phyloP scores from a whole-genome alignment of 768 basidiomycete genomes.

The Collybia mongolica region DNA sequence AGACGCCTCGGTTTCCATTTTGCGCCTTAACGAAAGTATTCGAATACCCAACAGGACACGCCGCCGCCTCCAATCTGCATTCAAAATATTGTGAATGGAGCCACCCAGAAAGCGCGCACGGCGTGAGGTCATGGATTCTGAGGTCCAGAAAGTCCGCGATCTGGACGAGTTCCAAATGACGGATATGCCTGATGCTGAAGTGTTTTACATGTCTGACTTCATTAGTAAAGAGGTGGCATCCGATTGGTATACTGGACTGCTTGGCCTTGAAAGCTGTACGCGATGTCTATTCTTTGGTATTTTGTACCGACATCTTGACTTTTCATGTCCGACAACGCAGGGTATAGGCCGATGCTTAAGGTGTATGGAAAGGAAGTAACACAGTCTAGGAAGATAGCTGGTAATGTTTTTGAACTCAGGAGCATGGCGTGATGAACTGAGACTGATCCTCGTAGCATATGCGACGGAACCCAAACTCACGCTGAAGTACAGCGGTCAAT shows the following conservation, averaged over 20 bases:
- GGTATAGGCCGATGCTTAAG: conserved; percentile 29
- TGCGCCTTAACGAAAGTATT: too few species aligned
- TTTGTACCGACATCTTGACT: not conserved
- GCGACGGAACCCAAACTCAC: conserved; percentile 22
- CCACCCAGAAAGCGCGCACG: conserved; percentile 9
- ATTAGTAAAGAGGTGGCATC: conserved; percentile 15
- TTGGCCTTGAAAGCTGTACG: conserved; percentile 14
- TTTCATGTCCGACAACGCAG: conserved; percentile 8
- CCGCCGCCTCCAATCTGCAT: too few species aligned
- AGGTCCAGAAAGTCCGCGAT: conserved; percentile 11
- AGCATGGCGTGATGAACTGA: not conserved
- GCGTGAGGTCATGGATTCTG: conserved; percentile 7
- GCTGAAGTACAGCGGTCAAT: conserved; percentile 29
- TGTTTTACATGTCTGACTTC: conserved; percentile 26
- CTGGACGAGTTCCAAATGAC: conserved; percentile 16
- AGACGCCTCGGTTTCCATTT: too few species aligned
- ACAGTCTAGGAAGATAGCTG: conserved; percentile 30
- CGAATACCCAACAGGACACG: too few species aligned
- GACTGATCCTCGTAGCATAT: conserved; percentile 16
- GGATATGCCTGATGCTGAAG: conserved; percentile 26
- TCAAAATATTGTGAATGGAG: not conserved
- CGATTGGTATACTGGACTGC: conserved; percentile 20
- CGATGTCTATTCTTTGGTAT: not conserved
- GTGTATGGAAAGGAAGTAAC: conserved; percentile 23
- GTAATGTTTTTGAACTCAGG: conserved; percentile 9